Percentiles rank a stretch among this genome's conserved stretches.
phyloP scores from a whole-genome alignment of 306 rosid genomes.

The Pueraria montana region DNA sequence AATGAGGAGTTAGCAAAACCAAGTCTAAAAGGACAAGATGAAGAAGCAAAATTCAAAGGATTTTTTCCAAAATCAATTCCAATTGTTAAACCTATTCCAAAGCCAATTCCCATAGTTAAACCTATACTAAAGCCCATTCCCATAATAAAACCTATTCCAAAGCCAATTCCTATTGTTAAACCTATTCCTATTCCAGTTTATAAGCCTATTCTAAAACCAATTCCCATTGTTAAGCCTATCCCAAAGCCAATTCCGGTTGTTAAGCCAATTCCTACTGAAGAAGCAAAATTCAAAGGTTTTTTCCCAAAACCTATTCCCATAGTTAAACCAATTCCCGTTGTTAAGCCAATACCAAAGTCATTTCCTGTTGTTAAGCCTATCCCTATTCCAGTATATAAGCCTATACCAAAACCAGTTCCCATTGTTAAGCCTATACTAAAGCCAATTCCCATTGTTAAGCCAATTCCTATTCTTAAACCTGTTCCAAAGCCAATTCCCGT shows the following conservation, averaged over 20 bases:
- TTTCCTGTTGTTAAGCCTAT: too few species aligned
- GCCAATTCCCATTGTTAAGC: background rate
- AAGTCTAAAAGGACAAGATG: background rate
- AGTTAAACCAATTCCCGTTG: too few species aligned
- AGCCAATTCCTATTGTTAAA: background rate
- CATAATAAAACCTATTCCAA: background rate
- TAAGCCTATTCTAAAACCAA: background rate
- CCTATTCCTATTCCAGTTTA: too few species aligned
- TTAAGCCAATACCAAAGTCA: too few species aligned
- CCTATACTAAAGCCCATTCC: background rate
- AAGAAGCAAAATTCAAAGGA: conserved; percentile 7
- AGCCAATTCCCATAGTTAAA: background rate
- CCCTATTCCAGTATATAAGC: too few species aligned
- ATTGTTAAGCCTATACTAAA: too few species aligned
- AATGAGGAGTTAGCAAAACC: background rate
- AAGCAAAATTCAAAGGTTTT: background rate
- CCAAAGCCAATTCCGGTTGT: background rate
- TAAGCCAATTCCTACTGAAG: background rate
- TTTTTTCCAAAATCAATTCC: background rate
- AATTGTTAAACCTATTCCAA: background rate
- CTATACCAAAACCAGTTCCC: too few species aligned
- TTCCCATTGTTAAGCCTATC: background rate
- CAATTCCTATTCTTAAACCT: background rate
- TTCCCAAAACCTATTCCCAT: background rate
- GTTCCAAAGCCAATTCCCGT: conserved; percentile 24